A percentile compares a stretch with the other conserved stretches of the same genome.
phyloP scores from a whole-genome alignment of 164 flowering plant species.

The Macadamia integrifolia region DNA sequence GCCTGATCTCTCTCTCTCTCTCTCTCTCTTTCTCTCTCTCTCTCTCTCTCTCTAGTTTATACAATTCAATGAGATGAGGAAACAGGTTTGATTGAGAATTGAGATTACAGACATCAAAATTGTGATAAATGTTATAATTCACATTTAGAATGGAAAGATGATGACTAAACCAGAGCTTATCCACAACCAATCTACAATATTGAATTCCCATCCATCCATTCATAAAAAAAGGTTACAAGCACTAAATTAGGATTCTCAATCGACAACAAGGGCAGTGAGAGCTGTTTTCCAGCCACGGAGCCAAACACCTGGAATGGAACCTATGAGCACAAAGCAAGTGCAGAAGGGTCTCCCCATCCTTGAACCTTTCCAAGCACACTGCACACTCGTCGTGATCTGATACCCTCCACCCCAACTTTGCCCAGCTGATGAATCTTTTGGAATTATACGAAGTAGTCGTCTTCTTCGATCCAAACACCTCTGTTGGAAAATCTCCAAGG shows the following conservation, averaged over 20 bases:
- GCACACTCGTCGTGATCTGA: slow-evolving; percentile 56
- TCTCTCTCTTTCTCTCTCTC: too few relatives aligned
- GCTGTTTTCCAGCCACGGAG: slow-evolving; percentile 62
- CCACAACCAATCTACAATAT: too few relatives aligned
- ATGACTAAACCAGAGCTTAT: too few relatives aligned
- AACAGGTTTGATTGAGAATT: too few relatives aligned
- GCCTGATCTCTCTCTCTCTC: too few relatives aligned
- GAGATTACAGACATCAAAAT: too few relatives aligned
- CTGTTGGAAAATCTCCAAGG: slow-evolving; percentile 21
- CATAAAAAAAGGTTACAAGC: too few relatives aligned
- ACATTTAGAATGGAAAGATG: too few relatives aligned
- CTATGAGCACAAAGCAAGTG: slow-evolving; percentile 60
- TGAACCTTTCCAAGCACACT: slow-evolving; percentile 56
- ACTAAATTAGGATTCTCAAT: slow-evolving; percentile 13
- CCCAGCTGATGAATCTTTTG: slow-evolving; percentile 39
- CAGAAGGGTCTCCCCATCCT: slow-evolving; percentile 42
- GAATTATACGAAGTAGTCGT: slow-evolving; percentile 6
- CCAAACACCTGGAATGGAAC: slow-evolving; percentile 61
- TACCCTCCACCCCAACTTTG: slow-evolving; percentile 45
- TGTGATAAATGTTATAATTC: too few relatives aligned
- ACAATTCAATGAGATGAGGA: too few relatives aligned
- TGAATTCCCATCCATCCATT: too few relatives aligned
- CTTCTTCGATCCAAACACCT: slow-evolving; percentile 33
- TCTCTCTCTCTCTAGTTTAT: too few relatives aligned
- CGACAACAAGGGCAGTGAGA: slow-evolving; percentile 78